Conservation (phyloP, 1,284 basidiomycete species). For the Boletus sp. region DNA sequence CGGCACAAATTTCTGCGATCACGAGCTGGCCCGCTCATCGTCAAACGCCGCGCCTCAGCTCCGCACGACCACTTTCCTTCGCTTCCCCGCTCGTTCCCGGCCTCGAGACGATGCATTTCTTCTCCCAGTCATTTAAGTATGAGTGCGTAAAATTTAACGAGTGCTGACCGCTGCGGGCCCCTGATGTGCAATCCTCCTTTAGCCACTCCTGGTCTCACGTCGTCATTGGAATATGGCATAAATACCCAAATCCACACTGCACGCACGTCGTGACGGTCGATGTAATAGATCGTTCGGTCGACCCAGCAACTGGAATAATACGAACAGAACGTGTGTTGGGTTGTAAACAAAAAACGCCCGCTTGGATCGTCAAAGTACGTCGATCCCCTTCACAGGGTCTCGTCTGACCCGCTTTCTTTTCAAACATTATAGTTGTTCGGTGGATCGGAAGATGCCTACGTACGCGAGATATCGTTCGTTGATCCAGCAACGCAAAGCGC, state of each 20-base stretch:
- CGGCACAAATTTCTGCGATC: constrained; percentile 18
- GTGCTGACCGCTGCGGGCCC: constrained; percentile 13
- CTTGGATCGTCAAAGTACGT: constrained; percentile 81
- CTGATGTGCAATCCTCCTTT: constrained; percentile 25
- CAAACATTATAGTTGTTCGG: constrained; percentile 66
- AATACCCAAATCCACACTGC: constrained; percentile 94
- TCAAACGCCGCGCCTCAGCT: constrained; percentile 12
- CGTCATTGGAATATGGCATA: constrained; percentile 88
- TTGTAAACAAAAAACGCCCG: constrained; percentile 82
- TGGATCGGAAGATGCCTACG: constrained; percentile 89
- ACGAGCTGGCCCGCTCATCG: constrained; percentile 9
- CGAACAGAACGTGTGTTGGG: constrained; percentile 84
- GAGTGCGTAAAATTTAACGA: constrained; percentile 48
- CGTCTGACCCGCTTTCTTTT: constrained; percentile 7
- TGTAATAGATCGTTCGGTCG: constrained; percentile 80
- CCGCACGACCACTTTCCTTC: constrained; percentile 28
- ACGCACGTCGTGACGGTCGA: constrained; percentile 92
- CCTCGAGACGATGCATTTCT: constrained; percentile 61
- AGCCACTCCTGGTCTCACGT: constrained; percentile 88
- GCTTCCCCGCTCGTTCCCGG: constrained; percentile 9
- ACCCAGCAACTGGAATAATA: constrained; percentile 82
- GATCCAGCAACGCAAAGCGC: constrained; percentile 78
- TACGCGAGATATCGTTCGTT: constrained; percentile 90
- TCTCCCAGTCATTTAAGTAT: constrained; percentile 71
- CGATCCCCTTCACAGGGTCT: not conserved